These are phyloP conservation scores for Alternaria conjuncta DNA, from an alignment of 2,329 filamentous ascomycete species.

Conservation along the genomic window DNA sequence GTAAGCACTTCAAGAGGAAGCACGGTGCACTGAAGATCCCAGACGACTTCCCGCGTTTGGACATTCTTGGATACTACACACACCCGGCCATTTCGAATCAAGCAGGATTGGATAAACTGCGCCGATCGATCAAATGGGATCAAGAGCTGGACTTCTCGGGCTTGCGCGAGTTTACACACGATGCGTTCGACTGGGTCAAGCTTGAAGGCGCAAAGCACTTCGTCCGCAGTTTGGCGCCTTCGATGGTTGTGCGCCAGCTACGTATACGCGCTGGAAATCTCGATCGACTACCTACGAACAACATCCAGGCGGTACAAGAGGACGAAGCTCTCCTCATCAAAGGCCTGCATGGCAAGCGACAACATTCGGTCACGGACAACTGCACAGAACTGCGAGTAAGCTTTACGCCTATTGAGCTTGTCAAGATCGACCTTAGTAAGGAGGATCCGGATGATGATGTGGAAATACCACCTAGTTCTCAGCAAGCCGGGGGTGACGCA, in stretches of 20 bases:
- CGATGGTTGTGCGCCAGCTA: constrained; percentile 70
- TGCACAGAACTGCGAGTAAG: constrained; percentile 79
- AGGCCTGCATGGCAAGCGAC: constrained; percentile 70
- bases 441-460: constrained; percentile 77
- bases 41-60: constrained; percentile 77
- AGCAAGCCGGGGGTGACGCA: constrained; percentile 21
- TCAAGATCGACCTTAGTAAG: constrained; percentile 75
- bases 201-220: constrained; percentile 83
- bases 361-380: constrained; percentile 76
- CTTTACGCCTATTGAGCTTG: constrained; percentile 76
- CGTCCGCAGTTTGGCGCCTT: constrained; percentile 78
- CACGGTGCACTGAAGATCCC: constrained; percentile 79
- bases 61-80: constrained; percentile 85
- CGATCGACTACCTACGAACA: constrained; percentile 27
- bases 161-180: constrained; percentile 74
- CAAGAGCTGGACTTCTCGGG: constrained; percentile 68
- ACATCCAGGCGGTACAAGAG: constrained; percentile 51
- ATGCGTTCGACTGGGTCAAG: constrained; percentile 87
- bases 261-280: constrained; percentile 44
- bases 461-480: constrained; percentile 28
- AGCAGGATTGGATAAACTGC: constrained; percentile 63
- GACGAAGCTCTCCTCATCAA: constrained; percentile 65
- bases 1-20: constrained; percentile 76
- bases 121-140: constrained; percentile 65
- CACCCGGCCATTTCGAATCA: constrained; percentile 79